Base-by-base conservation (phyloP, 192 early-diverging fungal genomes). In the Coemansia sp. region DNA sequence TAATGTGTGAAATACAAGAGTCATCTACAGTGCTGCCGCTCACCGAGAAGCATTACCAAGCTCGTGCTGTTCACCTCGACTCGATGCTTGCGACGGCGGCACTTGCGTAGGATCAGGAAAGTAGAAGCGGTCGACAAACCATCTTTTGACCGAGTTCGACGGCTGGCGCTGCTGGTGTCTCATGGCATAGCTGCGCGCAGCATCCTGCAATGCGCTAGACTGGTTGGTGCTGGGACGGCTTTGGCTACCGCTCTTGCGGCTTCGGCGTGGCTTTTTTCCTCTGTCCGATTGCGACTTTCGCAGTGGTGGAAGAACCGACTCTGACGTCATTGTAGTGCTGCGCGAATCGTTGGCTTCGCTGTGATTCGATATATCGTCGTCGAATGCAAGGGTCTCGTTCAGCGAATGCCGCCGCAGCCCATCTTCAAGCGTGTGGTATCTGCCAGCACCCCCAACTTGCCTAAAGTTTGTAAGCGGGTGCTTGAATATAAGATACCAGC, bases 101-200 rank as follows among this genome's bases (percentile, higher is more conserved):
- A 77, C 68, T 27, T 77, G 75, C 2, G 75, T 77, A 0, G 75
- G 75, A 26, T 77, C 75, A 1, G 75, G 27, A 62, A 77, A 77
- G 62, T 77, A 77, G 65, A 77, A 77, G 15, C 69, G 68, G 58
- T 77, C 68, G 22, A 68, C 54, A 57, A 77, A 77, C 75, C 75
- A 77, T 37, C 65, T 67, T 55, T 71, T 72, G 9, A 77, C 65
- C 1, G 68, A 61, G 24, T 72, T 71, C 21, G 62, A 53, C 32
- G 67, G 65, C 22, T 72, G 65, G 17, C 75, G 60, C 41, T 77
- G 75, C 50, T 76, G 74, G 15, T 77, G 75, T 22, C 75, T 44
- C 41, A 77, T 39, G 0, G 75, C 75, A 46, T 77, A 77, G 53
- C 44, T 77, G 29, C 75, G 52, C 1, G 75, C 75, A 1, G 75